phyloP scores from a whole-genome alignment of 2,329 filamentous ascomycete genomes.

The Grosmannia serpens region DNA sequence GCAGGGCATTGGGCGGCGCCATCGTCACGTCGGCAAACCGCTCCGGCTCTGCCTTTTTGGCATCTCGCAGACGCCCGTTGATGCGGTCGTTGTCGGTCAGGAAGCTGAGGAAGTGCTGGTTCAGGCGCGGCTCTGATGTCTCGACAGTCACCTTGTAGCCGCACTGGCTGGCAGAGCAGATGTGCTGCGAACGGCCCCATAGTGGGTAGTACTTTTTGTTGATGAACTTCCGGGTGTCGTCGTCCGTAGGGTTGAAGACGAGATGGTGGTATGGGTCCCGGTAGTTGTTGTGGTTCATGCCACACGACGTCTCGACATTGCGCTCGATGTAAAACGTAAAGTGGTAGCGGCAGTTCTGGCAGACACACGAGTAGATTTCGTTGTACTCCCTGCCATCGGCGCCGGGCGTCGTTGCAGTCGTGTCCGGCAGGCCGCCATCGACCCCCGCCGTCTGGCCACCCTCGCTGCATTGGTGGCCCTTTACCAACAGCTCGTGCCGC shows the following conservation, averaged over 20 bases:
- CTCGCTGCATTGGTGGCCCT: slow-evolving; percentile 13
- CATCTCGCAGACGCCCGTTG: slow-evolving; percentile 24
- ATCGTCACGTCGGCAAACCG: slow-evolving; percentile 33
- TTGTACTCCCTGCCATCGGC: slow-evolving; percentile 8
- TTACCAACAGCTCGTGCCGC: slow-evolving; percentile 12
- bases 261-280: slow-evolving; percentile 17
- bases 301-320: slow-evolving; percentile 5
- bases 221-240: neutral
- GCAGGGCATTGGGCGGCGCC: slow-evolving; percentile 28
- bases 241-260: slow-evolving; percentile 3
- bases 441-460: neutral
- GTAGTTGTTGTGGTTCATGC: slow-evolving; percentile 7
- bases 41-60: slow-evolving; percentile 32
- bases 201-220: slow-evolving; percentile 27
- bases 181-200: slow-evolving; percentile 23
- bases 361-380: slow-evolving; percentile 18
- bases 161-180: slow-evolving; percentile 30
- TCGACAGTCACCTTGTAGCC: slow-evolving; percentile 32
- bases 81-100: slow-evolving; percentile 36
- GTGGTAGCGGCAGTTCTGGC: slow-evolving; percentile 21
- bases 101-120: slow-evolving; percentile 27
- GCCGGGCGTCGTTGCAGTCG: neutral
- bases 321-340: slow-evolving; percentile 19
- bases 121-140: slow-evolving; percentile 37
- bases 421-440: neutral